A percentile compares a stretch with the other conserved stretches of the same genome.
Evolutionary conservation across 805 yeast genomes (phyloP).

Genomic region (Kodamaea lidongshanica): DNA sequence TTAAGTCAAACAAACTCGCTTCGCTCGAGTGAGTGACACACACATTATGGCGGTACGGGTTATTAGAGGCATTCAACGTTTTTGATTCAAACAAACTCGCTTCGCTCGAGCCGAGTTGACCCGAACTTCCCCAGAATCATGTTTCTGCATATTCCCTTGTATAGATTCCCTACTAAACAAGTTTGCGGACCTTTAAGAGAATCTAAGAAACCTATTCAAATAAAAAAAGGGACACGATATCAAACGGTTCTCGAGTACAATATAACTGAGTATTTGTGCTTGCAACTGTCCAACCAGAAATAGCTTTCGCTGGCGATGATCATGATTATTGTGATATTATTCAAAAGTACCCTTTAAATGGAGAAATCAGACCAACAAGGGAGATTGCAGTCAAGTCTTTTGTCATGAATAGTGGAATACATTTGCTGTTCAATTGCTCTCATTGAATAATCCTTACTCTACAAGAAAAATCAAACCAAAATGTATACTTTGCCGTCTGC

Average conservation of each 20-base stretch:
- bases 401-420: slow-evolving; percentile 90
- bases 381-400: slow-evolving; percentile 86
- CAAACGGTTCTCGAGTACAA: slow-evolving; percentile 77
- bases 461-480: no score
- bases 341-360: slow-evolving; percentile 14
- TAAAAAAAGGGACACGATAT: slow-evolving; percentile 73
- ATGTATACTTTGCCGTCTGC: no score
- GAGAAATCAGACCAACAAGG: slow-evolving; percentile 14
- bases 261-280: slow-evolving; percentile 56
- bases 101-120: no score
- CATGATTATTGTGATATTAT: slow-evolving; percentile 26
- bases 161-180: slow-evolving; percentile 55
- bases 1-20: no score
- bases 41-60: no score
- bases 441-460: slow-evolving; percentile 51
- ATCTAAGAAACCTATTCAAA: slow-evolving; percentile 54
- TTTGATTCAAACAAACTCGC: no score
- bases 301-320: slow-evolving; percentile 88
- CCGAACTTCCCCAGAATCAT: slow-evolving; percentile 54
- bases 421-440: slow-evolving; percentile 77
- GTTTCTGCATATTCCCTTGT: slow-evolving; percentile 84
- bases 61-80: no score
- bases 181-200: slow-evolving; percentile 78
- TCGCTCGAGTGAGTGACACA: no score
- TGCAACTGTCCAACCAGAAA: slow-evolving; percentile 52